Evolutionary conservation across 23 red algal genomes (phyloP), one percentile per base, ranked within the genome.

Genomic region (Gracilaria caudata): DNA sequence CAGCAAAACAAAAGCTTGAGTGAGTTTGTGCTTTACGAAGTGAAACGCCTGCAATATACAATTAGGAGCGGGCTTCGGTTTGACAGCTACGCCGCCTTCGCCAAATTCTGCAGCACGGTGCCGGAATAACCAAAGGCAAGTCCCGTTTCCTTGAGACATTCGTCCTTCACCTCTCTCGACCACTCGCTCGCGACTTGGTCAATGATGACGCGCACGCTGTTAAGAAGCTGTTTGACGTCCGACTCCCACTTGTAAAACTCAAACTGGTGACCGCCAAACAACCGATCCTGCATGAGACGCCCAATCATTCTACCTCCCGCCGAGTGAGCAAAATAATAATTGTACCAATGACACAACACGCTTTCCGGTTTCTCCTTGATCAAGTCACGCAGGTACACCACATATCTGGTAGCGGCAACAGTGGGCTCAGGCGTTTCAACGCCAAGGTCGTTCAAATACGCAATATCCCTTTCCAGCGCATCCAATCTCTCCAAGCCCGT

Each of bases 261-360:
- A 37, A 98, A 93, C 41, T 90, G 59, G 51, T 81, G 78, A 0
- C 87, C 92, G 4, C 90, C 86, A 58, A 98, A 95, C 64, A 98
- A 60, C 39, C 88, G 73, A 36, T 93, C 92, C 28, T 86, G 76
- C 96, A 98, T 98, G 38, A 90, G 87, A 34, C 96, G 92, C 40
- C 96, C 96, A 86, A 98, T 98, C 96, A 98, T 98, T 7, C 96
- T 71, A 7, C 96, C 96, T 25, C 96, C 96, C 3, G 96, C 96
- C 45, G 92, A 92, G 76, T 98, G 96, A 12, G 96, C 96, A 78
- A 98, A 98, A 65, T 95, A 93, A 57, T 94, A 98, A 41, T 98
- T 98, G 84, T 98, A 98, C 92, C 92, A 98, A 78, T 98, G 96
- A 58, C 96, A 98, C 54, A 98, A 57, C 1, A 98, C 79, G 16